Percentiles rank a stretch among this genome's conserved stretches.
Conservation (phyloP, 2,329 filamentous ascomycete genomes). For the Talaromyces verruculosus region DNA sequence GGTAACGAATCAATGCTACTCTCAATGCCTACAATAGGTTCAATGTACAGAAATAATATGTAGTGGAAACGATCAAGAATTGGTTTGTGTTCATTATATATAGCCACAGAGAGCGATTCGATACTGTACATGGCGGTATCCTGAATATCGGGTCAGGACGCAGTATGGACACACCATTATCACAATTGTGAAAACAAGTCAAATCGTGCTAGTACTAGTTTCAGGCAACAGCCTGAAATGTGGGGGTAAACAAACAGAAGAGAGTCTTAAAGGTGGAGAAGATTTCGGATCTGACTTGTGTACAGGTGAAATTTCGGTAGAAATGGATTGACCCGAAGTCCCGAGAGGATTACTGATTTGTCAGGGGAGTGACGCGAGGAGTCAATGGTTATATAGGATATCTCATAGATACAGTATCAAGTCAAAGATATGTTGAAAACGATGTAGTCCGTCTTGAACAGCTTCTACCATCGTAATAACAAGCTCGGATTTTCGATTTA, state of each 20-base stretch:
- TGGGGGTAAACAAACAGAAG: not conserved
- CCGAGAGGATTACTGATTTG: not conserved
- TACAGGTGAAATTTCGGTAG: not conserved
- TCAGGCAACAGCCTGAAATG: not conserved
- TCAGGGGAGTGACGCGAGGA: not conserved
- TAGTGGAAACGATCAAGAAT: not conserved
- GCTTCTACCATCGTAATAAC: not conserved
- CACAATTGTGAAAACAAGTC: not conserved
- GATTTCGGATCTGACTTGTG: not conserved
- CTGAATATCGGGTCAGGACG: too few relatives aligned
- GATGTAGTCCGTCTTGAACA: not conserved
- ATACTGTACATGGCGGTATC: too few relatives aligned
- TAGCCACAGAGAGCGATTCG: too few relatives aligned
- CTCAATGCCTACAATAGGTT: slow-evolving; percentile 11
- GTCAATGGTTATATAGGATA: not conserved
- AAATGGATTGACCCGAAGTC: not conserved
- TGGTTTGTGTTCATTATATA: too few relatives aligned
- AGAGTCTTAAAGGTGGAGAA: not conserved
- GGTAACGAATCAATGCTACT: slow-evolving; percentile 10
- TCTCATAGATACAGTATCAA: not conserved
- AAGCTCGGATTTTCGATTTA: not conserved
- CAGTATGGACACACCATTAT: too few relatives aligned
- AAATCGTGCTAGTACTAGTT: not conserved
- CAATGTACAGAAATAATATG: not conserved
- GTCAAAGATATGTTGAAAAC: not conserved